Evolutionary conservation across 1,284 basidiomycete species (phyloP), one percentile per base, ranked within the genome.

Genomic region (Apiotrichum sp.): DNA sequence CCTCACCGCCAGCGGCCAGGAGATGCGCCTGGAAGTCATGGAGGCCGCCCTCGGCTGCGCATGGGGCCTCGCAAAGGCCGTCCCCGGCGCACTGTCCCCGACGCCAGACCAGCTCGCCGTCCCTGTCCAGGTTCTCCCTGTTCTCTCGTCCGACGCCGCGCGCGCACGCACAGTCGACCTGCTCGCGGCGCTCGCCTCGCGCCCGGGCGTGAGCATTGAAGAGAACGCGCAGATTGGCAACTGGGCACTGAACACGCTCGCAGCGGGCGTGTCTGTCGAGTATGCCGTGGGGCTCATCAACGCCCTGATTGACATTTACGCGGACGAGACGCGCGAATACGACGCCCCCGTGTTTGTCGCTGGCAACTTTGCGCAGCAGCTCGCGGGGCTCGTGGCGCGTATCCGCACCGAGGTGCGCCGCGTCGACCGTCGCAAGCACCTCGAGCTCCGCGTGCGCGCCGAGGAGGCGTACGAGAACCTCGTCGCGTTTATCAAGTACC

Each of bases 231-330:
- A 56, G 33, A 63, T 66, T 50, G 62, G 64, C 42, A 56, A 54
- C 22, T 69, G 62, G 58, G 58, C 71, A 36, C 46, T 62, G 8
- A 42, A 52, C 13, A 52, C 60, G 11, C 33, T 83, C 83, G 9
- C 58, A 68, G 63, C 81, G 44, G 73, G 75, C 52, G 61, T 74
- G 32, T 68, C 73, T 31, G 80, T 84, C 2, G 93, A 97, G 68
- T 80, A 86, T 0, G 79, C 88, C 55, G 80, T 97, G 16, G 90
- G 95, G 65, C 83, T 85, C 0, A 78, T 86, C 35, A 93, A 95
- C 39, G 89, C 88, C 32, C 74, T 98, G 48, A 90, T 98, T 62
- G 95, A 98, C 73, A 87, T 95, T 50, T 98, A 89, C 74, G 90
- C 93, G 2, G 95, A 98, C 76, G 96, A 98, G 74, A 81, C 77